Percentiles rank a stretch among this genome's conserved stretches.
Conservation (phyloP, 352 stramenopile species). For the Phytophthora megakarya region DNA sequence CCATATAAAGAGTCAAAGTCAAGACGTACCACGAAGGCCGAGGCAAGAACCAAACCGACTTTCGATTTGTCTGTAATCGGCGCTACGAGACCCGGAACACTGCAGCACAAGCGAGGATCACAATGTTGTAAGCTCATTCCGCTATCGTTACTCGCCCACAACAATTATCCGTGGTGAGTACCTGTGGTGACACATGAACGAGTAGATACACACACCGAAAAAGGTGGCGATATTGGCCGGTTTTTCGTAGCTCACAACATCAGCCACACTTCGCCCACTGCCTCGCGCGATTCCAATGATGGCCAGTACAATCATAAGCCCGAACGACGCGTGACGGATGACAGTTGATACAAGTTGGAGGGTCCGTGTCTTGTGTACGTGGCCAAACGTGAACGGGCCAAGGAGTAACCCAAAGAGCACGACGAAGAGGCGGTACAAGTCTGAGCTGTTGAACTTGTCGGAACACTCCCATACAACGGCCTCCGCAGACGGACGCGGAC, state of each 20-base stretch:
- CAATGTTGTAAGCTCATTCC: background rate
- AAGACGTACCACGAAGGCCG: conserved; percentile 67
- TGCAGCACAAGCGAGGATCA: conserved; percentile 21
- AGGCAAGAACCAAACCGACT: conserved; percentile 64
- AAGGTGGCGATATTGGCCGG: conserved; percentile 76
- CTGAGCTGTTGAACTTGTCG: conserved; percentile 68
- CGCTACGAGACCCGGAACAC: conserved; percentile 80
- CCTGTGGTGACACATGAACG: conserved; percentile 92
- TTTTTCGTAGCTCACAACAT: conserved; percentile 79
- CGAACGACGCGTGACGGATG: conserved; percentile 85
- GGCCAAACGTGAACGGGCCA: conserved; percentile 76
- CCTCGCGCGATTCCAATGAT: conserved; percentile 69
- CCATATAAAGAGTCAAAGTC: too few relatives aligned
- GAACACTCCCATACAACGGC: conserved; percentile 72
- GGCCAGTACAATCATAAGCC: conserved; percentile 83
- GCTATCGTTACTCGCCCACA: background rate
- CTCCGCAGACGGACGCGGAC: conserved; percentile 56
- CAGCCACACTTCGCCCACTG: conserved; percentile 58
- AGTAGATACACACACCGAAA: conserved; percentile 90
- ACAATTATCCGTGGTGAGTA: conserved; percentile 18
- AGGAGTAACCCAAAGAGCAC: conserved; percentile 74
- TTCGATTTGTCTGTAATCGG: conserved; percentile 84
- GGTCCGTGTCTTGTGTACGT: conserved; percentile 84
- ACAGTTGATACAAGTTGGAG: conserved; percentile 82
- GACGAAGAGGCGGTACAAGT: conserved; percentile 86